These are phyloP conservation scores for Cladosporium phlei DNA, from an alignment of 2,329 filamentous ascomycete species.

Conservation along the genomic window DNA sequence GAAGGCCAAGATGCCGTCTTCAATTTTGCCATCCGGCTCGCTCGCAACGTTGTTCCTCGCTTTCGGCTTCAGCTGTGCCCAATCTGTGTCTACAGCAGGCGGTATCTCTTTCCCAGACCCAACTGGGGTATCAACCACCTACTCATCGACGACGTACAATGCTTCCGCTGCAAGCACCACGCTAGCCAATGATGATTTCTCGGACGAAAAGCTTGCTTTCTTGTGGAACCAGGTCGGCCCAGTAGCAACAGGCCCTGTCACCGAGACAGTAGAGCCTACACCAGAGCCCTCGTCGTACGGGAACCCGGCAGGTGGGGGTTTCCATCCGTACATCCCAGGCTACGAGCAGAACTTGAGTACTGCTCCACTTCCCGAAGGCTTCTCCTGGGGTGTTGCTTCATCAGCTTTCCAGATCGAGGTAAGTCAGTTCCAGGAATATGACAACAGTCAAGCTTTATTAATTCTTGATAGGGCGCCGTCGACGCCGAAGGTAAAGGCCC, in stretches of 20 bases:
- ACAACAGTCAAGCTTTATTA: too few relatives aligned
- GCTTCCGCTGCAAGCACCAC: constrained; percentile 41
- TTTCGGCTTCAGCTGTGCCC: neutral
- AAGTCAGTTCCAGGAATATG: neutral
- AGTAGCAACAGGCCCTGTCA: constrained; percentile 22
- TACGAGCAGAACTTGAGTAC: constrained; percentile 31
- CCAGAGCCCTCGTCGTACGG: constrained; percentile 31
- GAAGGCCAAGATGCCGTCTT: neutral
- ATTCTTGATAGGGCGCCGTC: constrained; percentile 12
- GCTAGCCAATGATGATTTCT: constrained; percentile 42
- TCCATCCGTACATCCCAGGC: constrained; percentile 41
- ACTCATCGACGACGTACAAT: constrained; percentile 37
- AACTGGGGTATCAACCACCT: constrained; percentile 26
- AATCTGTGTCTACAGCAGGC: neutral
- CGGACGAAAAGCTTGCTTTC: constrained; percentile 43
- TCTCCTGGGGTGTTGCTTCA: constrained; percentile 18
- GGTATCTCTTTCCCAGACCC: constrained; percentile 28
- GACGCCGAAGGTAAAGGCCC: constrained; percentile 24
- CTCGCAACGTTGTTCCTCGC: neutral
- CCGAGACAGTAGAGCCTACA: constrained; percentile 28
- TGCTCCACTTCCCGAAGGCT: constrained; percentile 32
- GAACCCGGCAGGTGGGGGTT: constrained; percentile 26
- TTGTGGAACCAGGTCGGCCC: constrained; percentile 30
- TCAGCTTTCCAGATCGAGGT: constrained; percentile 26
- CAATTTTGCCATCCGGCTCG: neutral